Conservation (phyloP, 2,329 filamentous ascomycete species). For the Erysiphe neolycopersici region DNA sequence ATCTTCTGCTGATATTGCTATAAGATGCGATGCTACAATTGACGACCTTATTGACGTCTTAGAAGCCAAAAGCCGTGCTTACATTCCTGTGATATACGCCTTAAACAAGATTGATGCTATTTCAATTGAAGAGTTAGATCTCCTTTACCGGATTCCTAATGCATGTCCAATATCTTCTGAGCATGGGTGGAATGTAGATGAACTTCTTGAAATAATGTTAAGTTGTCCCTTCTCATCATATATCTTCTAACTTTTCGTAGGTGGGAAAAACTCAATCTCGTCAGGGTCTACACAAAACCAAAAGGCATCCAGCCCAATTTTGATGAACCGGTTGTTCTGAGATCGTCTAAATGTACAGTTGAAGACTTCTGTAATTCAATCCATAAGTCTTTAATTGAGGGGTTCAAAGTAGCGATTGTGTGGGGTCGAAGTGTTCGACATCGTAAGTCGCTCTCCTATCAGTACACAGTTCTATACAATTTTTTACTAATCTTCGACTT, state of each 20-base stretch:
- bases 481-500: no score
- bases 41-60: conserved; percentile 92
- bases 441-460: conserved; percentile 14
- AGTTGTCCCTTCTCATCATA: conserved; percentile 7
- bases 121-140: conserved; percentile 86
- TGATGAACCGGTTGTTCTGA: conserved; percentile 66
- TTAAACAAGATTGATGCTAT: conserved; percentile 98
- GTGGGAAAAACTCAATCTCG: conserved; percentile 85
- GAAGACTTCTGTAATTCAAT: conserved; percentile 98
- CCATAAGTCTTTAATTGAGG: conserved; percentile 82
- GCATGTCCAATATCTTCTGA: conserved; percentile 94
- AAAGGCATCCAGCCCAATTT: conserved; percentile 93
- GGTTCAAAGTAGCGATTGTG: conserved; percentile 86
- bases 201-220: conserved; percentile 79
- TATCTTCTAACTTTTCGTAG: conserved; percentile 13
- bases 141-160: conserved; percentile 90
- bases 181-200: conserved; percentile 93
- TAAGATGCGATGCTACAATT: conserved; percentile 89
- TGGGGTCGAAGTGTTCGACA: conserved; percentile 98
- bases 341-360: conserved; percentile 57
- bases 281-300: conserved; percentile 90
- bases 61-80: conserved; percentile 80
- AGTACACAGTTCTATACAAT: no score
- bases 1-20: conserved; percentile 86
- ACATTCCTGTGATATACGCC: conserved; percentile 97